Evolutionary conservation across 495 filamentous ascomycete genomes (phyloP), one percentile per base, ranked within the genome.

Genomic region (Pseudoneurospora amorphoporcata): DNA sequence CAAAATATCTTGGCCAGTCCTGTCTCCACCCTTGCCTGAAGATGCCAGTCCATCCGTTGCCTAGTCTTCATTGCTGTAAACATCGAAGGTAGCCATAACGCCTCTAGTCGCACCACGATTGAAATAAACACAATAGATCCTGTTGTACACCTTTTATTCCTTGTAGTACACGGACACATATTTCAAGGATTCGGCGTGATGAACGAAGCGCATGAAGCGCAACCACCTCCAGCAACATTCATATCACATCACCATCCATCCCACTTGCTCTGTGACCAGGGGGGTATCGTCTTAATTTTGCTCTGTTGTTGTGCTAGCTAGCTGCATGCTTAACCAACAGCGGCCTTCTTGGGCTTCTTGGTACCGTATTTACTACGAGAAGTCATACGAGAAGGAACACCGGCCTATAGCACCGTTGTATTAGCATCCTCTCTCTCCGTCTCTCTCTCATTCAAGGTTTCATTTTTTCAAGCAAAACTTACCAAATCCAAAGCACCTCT

Each of bases 361-460:
- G 96, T 97, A 73, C 95, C 95, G 77, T 96, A 99, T 85, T 99
- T 99, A 72, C 93, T 97, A 77, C 95, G 88, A 80, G 91, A 92
- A 3, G 88, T 92, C 81, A 91, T 86, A 70, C 95, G 87, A 78
- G 89, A 95, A 17, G 87, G 88, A 75, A 99, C 96, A 84, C 96
- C 96, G 80, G 94, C 93, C 95, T 98, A 29, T 23, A 23, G 23
- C 23, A 23, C 23, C 23, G 1, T 23, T 23, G 23, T 23, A 23
- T 23, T 23, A 23, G 23, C 23, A 23, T 23, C 23, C 23, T 23
- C 23, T 23, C 23, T 23, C 23, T 23, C 23, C 23, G 23, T 23
- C 23, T 23, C 23, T 23, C 23, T 23, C 23, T 23, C 1, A 23
- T 23, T 1, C 23, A 23, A 23, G 23, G 23, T 23, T 23, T 23